Conservation (phyloP, 495 filamentous ascomycete species). For the Penicillium roqueforti region DNA sequence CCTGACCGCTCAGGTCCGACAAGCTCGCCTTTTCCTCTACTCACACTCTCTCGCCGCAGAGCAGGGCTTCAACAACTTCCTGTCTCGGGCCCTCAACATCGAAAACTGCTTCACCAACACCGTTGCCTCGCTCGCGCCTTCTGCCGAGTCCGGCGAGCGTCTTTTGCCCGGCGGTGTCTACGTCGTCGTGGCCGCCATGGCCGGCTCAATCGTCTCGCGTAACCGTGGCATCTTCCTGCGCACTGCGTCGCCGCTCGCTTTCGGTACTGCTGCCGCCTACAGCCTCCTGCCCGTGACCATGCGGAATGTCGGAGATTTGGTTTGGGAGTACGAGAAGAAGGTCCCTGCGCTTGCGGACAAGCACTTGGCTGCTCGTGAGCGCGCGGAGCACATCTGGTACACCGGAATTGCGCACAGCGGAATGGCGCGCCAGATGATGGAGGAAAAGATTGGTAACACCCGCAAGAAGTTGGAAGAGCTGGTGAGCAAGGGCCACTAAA, state of each 20-base stretch:
- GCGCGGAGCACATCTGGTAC: conserved; percentile 62
- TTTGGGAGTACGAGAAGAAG: conserved; percentile 86
- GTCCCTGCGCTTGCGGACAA: conserved; percentile 74
- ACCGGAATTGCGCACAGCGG: conserved; percentile 68
- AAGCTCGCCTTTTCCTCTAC: conserved; percentile 78
- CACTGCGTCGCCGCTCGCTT: conserved; percentile 61
- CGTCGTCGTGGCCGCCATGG: conserved; percentile 87
- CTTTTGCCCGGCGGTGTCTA: conserved; percentile 84
- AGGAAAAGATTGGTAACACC: conserved; percentile 68
- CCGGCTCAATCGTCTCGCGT: conserved; percentile 79
- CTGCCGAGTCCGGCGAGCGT: conserved; percentile 73
- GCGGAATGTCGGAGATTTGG: conserved; percentile 75
- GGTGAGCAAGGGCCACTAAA: conserved; percentile 78
- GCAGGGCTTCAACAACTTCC: conserved; percentile 68
- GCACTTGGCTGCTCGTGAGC: conserved; percentile 63
- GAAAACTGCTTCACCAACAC: conserved; percentile 79
- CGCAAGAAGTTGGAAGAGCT: conserved; percentile 76
- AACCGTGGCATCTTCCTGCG: conserved; percentile 81
- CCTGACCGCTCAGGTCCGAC: conserved; percentile 76
- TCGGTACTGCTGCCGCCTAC: conserved; percentile 72
- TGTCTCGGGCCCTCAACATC: conserved; percentile 69
- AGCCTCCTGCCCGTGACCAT: conserved; percentile 71
- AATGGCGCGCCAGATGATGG: conserved; percentile 65
- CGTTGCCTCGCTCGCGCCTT: conserved; percentile 78
- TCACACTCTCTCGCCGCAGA: conserved; percentile 64